phyloP scores from a whole-genome alignment of 257 asterid species.

The Nicotiana noctiflora region DNA sequence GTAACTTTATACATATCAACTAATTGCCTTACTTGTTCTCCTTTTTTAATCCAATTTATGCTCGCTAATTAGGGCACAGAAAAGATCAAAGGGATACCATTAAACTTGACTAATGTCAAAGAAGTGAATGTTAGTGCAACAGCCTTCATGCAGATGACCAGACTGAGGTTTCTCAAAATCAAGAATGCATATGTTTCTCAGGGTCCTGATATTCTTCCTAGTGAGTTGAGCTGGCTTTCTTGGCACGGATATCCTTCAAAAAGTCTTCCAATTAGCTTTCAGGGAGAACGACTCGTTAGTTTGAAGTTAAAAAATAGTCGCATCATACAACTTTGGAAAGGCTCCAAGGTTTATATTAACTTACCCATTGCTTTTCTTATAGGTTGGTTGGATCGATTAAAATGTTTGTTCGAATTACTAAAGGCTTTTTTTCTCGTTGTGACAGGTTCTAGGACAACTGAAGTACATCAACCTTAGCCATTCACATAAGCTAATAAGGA shows the following conservation, averaged over 20 bases:
- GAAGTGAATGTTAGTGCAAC: neutral
- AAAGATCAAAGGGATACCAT: conserved; percentile 3
- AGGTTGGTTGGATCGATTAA: neutral
- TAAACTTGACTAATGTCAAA: neutral
- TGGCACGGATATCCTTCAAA: conserved; percentile 9
- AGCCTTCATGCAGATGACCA: conserved; percentile 5
- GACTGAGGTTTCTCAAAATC: conserved; percentile 16
- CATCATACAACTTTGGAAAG: conserved; percentile 13
- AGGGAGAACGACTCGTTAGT: neutral
- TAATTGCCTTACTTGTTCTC: neutral
- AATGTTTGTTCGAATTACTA: neutral
- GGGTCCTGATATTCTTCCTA: neutral
- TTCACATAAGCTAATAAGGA: conserved; percentile 6
- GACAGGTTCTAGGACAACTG: conserved; percentile 1
- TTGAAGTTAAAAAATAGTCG: conserved; percentile 3
- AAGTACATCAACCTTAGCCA: conserved; percentile 20
- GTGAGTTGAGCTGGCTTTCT: conserved; percentile 6
- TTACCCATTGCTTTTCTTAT: neutral
- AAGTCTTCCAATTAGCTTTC: neutral
- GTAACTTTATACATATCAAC: neutral
- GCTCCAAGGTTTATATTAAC: neutral
- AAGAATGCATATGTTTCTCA: conserved; percentile 10
- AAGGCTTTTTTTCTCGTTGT: neutral
- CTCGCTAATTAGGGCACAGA: conserved; percentile 1
- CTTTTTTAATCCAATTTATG: neutral